A percentile compares a stretch with the other conserved stretches of the same genome.
Evolutionary conservation across 345 rosid genomes (phyloP).

Genomic region (Mercurialis annua): DNA sequence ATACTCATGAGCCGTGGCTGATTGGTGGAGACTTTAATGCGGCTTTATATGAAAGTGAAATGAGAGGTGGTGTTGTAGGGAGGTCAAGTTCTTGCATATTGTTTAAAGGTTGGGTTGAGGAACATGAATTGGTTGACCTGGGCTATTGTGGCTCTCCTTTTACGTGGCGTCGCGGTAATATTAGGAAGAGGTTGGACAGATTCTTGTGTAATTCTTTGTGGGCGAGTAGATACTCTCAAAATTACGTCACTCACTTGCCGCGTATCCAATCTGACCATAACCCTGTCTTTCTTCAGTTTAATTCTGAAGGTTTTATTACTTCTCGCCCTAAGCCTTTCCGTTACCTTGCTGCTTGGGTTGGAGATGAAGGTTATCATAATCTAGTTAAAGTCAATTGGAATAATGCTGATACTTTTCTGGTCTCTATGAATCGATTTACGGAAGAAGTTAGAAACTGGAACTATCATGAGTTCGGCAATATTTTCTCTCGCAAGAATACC

Average conservation of each 20-base stretch:
- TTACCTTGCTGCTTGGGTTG: background rate
- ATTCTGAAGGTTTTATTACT: too few species aligned
- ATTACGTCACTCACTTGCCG: background rate
- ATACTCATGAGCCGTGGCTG: too few species aligned
- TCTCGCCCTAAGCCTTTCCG: background rate
- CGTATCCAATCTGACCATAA: background rate
- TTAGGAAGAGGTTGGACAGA: background rate
- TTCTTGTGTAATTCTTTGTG: background rate
- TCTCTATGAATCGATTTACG: rapidly evolving
- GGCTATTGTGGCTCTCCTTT: background rate
- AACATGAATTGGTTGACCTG: background rate
- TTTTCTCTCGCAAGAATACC: rapidly evolving
- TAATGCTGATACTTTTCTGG: background rate
- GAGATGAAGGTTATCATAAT: rapidly evolving
- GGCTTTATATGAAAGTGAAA: too few species aligned
- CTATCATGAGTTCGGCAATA: background rate
- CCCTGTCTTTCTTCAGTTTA: background rate
- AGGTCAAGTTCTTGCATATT: too few species aligned
- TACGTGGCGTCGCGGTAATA: background rate
- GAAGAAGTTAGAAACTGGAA: background rate
- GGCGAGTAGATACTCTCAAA: background rate
- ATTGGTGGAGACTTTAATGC: too few species aligned
- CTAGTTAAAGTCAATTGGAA: background rate
- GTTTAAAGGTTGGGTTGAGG: background rate
- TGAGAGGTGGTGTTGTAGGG: too few species aligned